phyloP scores from a whole-genome alignment of 2,329 filamentous ascomycete genomes.

The Exophiala phaeomuriformis region DNA sequence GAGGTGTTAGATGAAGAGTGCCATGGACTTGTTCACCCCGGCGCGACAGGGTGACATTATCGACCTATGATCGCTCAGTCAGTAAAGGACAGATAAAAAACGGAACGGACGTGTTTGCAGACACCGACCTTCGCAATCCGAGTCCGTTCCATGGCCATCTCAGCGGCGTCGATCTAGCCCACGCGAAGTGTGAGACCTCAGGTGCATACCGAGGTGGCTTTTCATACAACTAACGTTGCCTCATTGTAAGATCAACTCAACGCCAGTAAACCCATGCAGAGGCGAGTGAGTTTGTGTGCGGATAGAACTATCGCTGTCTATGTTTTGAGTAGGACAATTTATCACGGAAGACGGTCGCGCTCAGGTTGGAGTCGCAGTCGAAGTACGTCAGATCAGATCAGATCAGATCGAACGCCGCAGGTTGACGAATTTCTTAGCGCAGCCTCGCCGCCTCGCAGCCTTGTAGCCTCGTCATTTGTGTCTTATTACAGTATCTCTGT shows the following conservation, averaged over 20 bases:
- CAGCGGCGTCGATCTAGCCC: slow-evolving; percentile 5
- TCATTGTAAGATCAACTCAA: background rate
- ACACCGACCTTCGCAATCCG: slow-evolving; percentile 27
- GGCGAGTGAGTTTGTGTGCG: too few relatives aligned
- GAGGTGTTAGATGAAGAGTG: slow-evolving; percentile 55
- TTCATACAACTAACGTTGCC: background rate
- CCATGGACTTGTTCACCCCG: slow-evolving; percentile 51
- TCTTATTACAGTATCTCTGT: background rate
- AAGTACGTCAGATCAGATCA: too few relatives aligned
- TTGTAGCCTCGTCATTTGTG: background rate
- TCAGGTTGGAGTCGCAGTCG: too few relatives aligned
- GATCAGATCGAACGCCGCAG: background rate
- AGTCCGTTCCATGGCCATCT: slow-evolving; percentile 28
- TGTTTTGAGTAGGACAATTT: too few relatives aligned
- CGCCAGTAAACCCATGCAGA: too few relatives aligned
- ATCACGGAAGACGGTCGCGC: too few relatives aligned
- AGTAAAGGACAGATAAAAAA: slow-evolving; percentile 1
- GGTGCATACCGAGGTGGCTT: background rate
- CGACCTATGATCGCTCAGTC: slow-evolving; percentile 34
- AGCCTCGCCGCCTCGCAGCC: slow-evolving; percentile 4
- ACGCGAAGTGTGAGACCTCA: background rate
- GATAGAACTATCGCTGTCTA: too few relatives aligned
- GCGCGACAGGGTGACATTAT: slow-evolving; percentile 53
- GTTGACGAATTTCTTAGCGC: slow-evolving; percentile 4
- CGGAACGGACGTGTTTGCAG: background rate